Base-by-base conservation (phyloP, 805 yeast genomes). In the Komagataella populi region DNA sequence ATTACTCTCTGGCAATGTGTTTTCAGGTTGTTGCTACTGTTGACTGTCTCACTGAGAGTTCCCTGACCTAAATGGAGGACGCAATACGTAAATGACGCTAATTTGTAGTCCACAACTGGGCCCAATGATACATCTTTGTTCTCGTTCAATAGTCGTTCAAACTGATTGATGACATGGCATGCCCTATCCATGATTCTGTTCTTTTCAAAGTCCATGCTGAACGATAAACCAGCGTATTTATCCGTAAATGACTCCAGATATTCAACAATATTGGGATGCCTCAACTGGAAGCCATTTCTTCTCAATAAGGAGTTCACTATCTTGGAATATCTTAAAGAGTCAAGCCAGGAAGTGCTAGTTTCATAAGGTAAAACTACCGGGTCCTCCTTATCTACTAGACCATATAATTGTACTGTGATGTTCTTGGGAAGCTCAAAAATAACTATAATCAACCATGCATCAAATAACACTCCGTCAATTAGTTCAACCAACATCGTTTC, bases 401-500 rank as follows among this genome's bases (percentile, higher is more conserved):
- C 20, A 5, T 53, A 47, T 36, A 51, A 24, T 24, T 30, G 47
- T n/a, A 48, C 45, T 14, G n/a, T 49, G n/a, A 12, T 6, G 7
- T 49, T 39, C 7, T 22, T 17, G 10, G 23, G 17, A 48, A 52
- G 30, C n/a, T 63, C 61, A 44, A 56, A 60, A 4, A 70, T 44
- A 2, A 66, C 56, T 4, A 63, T 59, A 0, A 66, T 55, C 20
- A 75, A 58, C 76, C 78, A 79, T n/a, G 71, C 67, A 57, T 80
- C 84, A 54, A 73, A 73, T 3, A 80, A 55, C 18, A 69, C 66
- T 7, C 68, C 64, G 53, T 81, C 83, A 4, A 79, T 57, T 50
- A 77, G 60, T 22, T 66, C 60, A 51, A 63, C 67, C 57, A 67
- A 59, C 66, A 72, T 59, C 45, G 58, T 48, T 49, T 72, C 71